These are phyloP conservation scores for Galerina marginata DNA, from an alignment of 768 basidiomycete species.

Conservation along the genomic window DNA sequence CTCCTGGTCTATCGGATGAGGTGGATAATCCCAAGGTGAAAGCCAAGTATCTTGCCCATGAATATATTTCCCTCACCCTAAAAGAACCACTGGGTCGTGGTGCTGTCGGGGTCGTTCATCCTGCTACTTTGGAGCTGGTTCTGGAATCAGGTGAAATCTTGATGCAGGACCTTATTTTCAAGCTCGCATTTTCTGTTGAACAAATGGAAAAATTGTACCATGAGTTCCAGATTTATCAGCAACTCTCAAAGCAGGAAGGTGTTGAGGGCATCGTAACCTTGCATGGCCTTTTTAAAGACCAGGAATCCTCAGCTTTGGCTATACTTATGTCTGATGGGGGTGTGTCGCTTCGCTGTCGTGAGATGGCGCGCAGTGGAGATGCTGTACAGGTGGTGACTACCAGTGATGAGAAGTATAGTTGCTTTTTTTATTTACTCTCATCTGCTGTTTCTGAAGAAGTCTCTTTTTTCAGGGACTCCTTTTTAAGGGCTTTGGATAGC, in stretches of 20 bases:
- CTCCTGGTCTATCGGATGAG: background rate
- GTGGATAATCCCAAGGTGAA: background rate
- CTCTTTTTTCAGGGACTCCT: constrained; percentile 14
- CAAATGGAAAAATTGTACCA: constrained; percentile 17
- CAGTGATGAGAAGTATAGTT: background rate
- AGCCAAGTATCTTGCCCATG: too few species aligned
- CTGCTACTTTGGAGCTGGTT: background rate
- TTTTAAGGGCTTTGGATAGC: background rate
- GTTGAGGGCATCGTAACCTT: constrained; percentile 18
- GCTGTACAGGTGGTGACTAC: background rate
- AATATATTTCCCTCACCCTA: constrained; percentile 7
- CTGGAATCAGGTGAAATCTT: too few species aligned
- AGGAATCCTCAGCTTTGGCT: background rate
- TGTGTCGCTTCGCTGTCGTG: background rate
- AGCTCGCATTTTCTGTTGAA: constrained; percentile 14
- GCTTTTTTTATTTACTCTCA: background rate
- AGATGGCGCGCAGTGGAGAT: constrained; percentile 1
- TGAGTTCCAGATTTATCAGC: constrained; percentile 23
- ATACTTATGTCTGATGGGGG: constrained; percentile 5
- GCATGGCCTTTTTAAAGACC: constrained; percentile 10
- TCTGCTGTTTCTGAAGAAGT: background rate
- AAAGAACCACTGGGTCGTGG: constrained; percentile 11
- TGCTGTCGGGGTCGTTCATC: constrained; percentile 16
- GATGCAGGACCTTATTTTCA: constrained; percentile 8
- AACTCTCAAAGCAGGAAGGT: constrained; percentile 4